Evolutionary conservation across 441 rosid genomes (phyloP), one percentile per base, ranked within the genome.

Genomic region (Melastoma candidum): DNA sequence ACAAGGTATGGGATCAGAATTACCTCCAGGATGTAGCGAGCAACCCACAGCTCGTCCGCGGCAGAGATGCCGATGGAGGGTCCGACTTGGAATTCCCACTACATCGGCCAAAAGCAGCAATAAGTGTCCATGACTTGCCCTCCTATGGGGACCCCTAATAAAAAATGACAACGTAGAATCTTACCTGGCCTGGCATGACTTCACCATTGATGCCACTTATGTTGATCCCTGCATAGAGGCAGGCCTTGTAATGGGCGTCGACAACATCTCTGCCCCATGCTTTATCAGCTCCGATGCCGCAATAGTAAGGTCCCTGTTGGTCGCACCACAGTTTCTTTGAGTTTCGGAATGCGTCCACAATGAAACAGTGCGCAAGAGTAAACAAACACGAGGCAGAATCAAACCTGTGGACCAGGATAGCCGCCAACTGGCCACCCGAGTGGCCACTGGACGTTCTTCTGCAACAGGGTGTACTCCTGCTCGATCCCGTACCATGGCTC

Each of bases 51-150:
- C 69, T 90, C 77, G 59, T 90, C 95, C 4, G 71, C 86, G 3
- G 94, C 89, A 26, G 84, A 74, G 63, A 90, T 84, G 43, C 97
- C 97, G 14, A 81, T 81, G 2, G 83, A 3, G 0, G 97, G 92
- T 17, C 97, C 95, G 7, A 83, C 97, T 78, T 90, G 97, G 39
- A 79, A 90, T 24, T 87, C 96, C 95, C 96, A 90, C 95, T 90
- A 22, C 48, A 65, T 27, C 57, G 63, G 26, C 22, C n/a, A 39
- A 24, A 51, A 55, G 7, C 39, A 53, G 11, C 8, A 44, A 12
- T 39, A 29, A 27, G 8, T 12, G 9, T n/a, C 14, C 22, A 17
- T 17, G 22, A 17, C 57, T 10, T 45, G 29, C 32, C 45, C 4
- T 59, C 44, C 5, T 43, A 29, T 10, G 3, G 25, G 3, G 29